Percentiles rank a stretch among this genome's conserved stretches.
Evolutionary conservation across 352 stramenopile species (phyloP).

Genomic region (Phytopythium vexans): DNA sequence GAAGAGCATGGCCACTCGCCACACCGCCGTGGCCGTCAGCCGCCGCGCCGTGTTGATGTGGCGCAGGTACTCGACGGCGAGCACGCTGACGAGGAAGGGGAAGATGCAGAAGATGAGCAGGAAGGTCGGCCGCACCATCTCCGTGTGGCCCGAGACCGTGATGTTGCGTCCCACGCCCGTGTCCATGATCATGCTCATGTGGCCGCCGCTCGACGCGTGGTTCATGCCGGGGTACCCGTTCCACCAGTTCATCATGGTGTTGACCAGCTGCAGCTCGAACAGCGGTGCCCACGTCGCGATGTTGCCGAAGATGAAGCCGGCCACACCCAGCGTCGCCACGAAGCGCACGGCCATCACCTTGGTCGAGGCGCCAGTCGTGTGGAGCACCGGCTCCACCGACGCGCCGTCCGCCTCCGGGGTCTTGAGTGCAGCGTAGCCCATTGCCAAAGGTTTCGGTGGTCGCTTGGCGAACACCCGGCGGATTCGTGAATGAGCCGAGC

Average conservation of each 20-base stretch:
- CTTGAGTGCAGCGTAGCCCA: constrained; percentile 24
- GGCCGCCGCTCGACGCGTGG: constrained; percentile 10
- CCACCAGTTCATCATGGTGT: constrained; percentile 58
- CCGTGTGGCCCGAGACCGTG: constrained; percentile 49
- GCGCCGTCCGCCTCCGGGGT: constrained; percentile 19
- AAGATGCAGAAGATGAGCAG: constrained; percentile 66
- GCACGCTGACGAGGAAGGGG: constrained; percentile 48
- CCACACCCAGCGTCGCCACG: constrained; percentile 29
- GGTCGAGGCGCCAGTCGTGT: constrained; percentile 6
- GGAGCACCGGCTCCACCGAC: background rate
- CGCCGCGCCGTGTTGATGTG: constrained; percentile 38
- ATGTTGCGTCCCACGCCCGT: constrained; percentile 50
- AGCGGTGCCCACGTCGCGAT: constrained; percentile 51
- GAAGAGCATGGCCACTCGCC: constrained; percentile 37
- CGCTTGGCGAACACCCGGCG: too few species aligned
- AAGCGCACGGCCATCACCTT: constrained; percentile 28
- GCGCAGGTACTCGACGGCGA: constrained; percentile 49
- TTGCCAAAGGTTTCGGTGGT: too few species aligned
- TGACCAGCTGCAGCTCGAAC: constrained; percentile 45
- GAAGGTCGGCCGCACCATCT: constrained; percentile 68
- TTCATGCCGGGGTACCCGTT: constrained; percentile 39
- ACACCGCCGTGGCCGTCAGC: constrained; percentile 29
- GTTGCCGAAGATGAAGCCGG: constrained; percentile 59
- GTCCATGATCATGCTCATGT: constrained; percentile 42
- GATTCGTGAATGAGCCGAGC: too few species aligned